Base-by-base conservation (phyloP, 2,329 filamentous ascomycete genomes). In the Aspergillus novofumigatus region DNA sequence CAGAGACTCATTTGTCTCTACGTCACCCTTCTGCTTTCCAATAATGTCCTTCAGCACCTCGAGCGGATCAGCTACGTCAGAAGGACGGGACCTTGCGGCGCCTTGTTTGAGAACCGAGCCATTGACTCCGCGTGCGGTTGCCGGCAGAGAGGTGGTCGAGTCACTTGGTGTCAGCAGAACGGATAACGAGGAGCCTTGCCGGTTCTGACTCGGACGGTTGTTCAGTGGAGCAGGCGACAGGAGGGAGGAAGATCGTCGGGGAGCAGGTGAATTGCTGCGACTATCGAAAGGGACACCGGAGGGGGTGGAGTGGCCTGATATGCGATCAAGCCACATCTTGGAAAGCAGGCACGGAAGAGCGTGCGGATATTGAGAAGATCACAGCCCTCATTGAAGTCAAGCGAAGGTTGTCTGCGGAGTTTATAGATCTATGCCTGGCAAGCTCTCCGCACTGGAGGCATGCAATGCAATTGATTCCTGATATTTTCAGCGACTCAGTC, bases 261-360 rank as follows among this genome's bases (percentile, higher is more conserved):
- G 83, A 28, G 86, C 82, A 50, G 90, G 89, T 61, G 91, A 92
- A 69, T 86, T 89, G 51, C 87, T 80, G 70, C 91, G 86, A 71
- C 83, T 72, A 51, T 65, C 86, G 58, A 81, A 81, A 59, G 86
- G 83, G 57, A 85, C 85, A 61, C 83, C 81, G 56, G 84, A 80
- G 75, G 85, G 78, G 72, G 84, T 86, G 56, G 86, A 83, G 74
- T 89, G 87, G 67, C 83, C 86, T 62, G 89, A 87, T 63, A 96
- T 86, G 72, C 92, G 88, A 78, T 96, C 92, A 70, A 95, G 86
- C 92, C 92, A 96, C 91, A 96, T 96, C 51, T 55, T 75, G 51
- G 48, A 50, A 49, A 55, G 52, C 53, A 50, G 51, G 55, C 54
- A 56, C 55, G 56, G 56, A 35, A 53, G 53, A 51, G 49, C 57